These are phyloP conservation scores for Leccinum disarticulatum DNA, from an alignment of 768 basidiomycete genomes.

Conservation along the genomic window DNA sequence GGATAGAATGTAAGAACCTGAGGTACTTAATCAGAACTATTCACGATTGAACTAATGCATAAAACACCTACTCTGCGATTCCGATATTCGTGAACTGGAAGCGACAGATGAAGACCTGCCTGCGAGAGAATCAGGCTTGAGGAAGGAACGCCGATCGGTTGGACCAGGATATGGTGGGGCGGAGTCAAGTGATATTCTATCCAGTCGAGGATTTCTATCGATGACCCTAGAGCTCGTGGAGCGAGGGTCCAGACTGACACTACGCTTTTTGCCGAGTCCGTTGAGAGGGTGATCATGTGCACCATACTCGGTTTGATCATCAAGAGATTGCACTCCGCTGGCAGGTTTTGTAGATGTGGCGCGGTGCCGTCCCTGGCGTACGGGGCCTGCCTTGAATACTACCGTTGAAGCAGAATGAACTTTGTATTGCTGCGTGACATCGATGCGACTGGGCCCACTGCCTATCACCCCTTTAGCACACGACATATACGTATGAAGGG, in stretches of 20 bases:
- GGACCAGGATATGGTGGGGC: slow-evolving; percentile 35
- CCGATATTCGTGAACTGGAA: slow-evolving; percentile 11
- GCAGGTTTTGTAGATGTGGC: slow-evolving; percentile 13
- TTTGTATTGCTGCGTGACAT: slow-evolving; percentile 75
- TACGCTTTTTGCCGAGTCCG: not conserved
- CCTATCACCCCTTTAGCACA: slow-evolving; percentile 29
- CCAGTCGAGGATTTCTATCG: not conserved
- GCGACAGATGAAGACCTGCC: slow-evolving; percentile 12
- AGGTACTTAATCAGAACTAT: not conserved
- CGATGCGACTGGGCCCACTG: slow-evolving; percentile 70
- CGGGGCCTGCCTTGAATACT: slow-evolving; percentile 66
- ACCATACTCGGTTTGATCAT: slow-evolving; percentile 1
- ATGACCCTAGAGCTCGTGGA: slow-evolving; percentile 1
- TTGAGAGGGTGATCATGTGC: not conserved
- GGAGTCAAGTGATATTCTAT: slow-evolving; percentile 12
- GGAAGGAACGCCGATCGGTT: not conserved
- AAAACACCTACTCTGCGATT: slow-evolving; percentile 11
- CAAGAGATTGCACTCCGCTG: slow-evolving; percentile 13
- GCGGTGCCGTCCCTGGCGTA: slow-evolving; percentile 27
- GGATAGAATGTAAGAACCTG: slow-evolving; percentile 11
- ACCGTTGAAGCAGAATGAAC: slow-evolving; percentile 69
- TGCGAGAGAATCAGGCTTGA: not conserved
- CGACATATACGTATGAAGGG: not conserved
- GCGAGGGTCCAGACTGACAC: slow-evolving; percentile 13
- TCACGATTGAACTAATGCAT: not conserved